Base-by-base conservation (phyloP, 176 grass and related monocot genomes). In the Eragrostis curvula region DNA sequence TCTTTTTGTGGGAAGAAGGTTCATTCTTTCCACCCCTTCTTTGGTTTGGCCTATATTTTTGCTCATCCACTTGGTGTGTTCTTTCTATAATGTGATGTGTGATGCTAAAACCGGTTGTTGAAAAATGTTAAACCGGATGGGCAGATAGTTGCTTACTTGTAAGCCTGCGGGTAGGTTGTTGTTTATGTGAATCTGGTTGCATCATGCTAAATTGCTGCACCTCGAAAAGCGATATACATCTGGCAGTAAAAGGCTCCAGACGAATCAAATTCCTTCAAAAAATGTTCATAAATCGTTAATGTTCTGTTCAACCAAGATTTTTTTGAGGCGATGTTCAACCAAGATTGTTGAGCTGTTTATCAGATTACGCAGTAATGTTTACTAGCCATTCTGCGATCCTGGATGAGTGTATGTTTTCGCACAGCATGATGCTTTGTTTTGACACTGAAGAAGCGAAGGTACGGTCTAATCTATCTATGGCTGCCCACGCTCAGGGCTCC, bases 21-120 rank as follows among this genome's bases (percentile, higher is more conserved):
- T 86, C 41, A 57, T 77, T 64, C 65, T 28, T 85, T 39, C 36
- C 78, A 82, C 66, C 78, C 28, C 42, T 82, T 86, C 88, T 90
- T 83, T 78, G 49, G 59, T 29, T 49, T 82, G n/a, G 57, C 64
- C 78, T 12, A 44, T 28, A 71, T 43, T 78, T 65, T 82, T 42
- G 78, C 65, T 66, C 88, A 86, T 73, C 58, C 50, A 29, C 65
- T 7, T 20, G 41, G 83, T 77, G 78, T 85, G 88, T 81, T 89
- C 71, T 85, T 83, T 58, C 17, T 78, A 43, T 24, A 67, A 18
- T 20, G 27, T n/a, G 21, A 21, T 58, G 40, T 44, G 12, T 48
- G 50, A 8, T 79, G 21, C 67, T 13, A 48, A 73, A 79, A 44
- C 5, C 41, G 27, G 39, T 9, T 28, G 23, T 73, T 16, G 41